A percentile compares a stretch with the other conserved stretches of the same genome.
These are phyloP conservation scores for Medicago arabica DNA, from an alignment of 306 rosid species.

Conservation along the genomic window DNA sequence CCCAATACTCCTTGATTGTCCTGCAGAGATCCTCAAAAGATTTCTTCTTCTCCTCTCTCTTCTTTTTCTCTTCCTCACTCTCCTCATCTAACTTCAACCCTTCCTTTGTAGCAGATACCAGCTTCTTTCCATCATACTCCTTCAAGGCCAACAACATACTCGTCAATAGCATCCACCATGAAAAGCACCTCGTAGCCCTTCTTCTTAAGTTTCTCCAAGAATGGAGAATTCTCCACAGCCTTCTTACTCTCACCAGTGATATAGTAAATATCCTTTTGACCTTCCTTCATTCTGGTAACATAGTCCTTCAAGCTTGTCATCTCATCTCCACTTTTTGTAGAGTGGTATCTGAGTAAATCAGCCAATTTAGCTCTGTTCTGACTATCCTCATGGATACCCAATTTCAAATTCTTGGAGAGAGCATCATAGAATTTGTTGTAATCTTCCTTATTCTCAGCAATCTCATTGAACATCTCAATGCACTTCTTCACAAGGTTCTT, in stretches of 20 bases:
- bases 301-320: constrained; percentile 2
- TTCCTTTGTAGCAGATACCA: not conserved
- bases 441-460: not conserved
- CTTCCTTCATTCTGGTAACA: not conserved
- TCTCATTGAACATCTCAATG: constrained; percentile 1
- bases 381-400: not conserved
- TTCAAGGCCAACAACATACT: not conserved
- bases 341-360: not conserved
- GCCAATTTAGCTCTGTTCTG: constrained; percentile 9
- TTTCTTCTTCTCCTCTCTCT: constrained; percentile 1
- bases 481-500: not conserved
- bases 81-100: not conserved
- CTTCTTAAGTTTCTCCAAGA: constrained; percentile 5
- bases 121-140: not conserved
- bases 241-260: constrained; percentile 9
- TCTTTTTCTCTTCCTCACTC: constrained; percentile 1
- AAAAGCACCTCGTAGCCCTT: not conserved
- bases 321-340: constrained; percentile 7
- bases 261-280: not conserved
- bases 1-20: not conserved
- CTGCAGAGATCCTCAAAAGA: not conserved
- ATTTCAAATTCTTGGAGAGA: constrained; percentile 9
- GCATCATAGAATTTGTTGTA: constrained; percentile 9
- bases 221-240: constrained; percentile 1
- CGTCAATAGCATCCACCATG: not conserved